Conservation (phyloP, 202 grass and related monocot genomes). For the Saccharum hybrid region DNA sequence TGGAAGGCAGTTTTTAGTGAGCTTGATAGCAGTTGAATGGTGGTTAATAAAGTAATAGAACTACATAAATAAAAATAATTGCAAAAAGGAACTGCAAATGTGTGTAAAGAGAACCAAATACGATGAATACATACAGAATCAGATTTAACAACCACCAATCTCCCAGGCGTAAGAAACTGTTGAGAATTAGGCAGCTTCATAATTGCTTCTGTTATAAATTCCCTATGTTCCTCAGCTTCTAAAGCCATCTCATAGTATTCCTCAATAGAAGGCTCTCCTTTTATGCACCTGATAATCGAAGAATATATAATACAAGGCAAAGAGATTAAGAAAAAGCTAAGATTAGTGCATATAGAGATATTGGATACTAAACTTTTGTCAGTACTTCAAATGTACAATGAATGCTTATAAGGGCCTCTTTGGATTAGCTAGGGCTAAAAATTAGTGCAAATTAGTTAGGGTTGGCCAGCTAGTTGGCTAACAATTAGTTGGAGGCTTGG, state of each 20-base stretch:
- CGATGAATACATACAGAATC: slow-evolving; percentile 62
- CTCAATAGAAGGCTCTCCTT: slow-evolving; percentile 91
- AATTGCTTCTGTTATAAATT: slow-evolving; percentile 68
- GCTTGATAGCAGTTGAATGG: neutral
- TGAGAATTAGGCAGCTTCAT: slow-evolving; percentile 63
- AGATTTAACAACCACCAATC: slow-evolving; percentile 87
- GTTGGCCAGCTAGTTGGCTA: neutral
- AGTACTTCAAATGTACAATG: neutral
- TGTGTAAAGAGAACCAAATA: slow-evolving; percentile 27
- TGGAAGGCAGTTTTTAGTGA: neutral
- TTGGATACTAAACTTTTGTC: slow-evolving; percentile 8
- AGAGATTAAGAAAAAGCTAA: slow-evolving; percentile 25
- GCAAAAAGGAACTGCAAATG: slow-evolving; percentile 13
- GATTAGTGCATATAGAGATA: slow-evolving; percentile 22
- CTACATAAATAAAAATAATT: slow-evolving; percentile 24
- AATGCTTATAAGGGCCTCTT: neutral
- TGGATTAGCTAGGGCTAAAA: neutral
- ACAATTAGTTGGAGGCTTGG: neutral
- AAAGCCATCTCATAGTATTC: slow-evolving; percentile 75
- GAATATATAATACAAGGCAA: slow-evolving; percentile 23
- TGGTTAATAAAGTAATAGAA: slow-evolving; percentile 1
- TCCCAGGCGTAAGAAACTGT: slow-evolving; percentile 81
- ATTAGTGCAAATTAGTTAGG: neutral
- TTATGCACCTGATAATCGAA: slow-evolving; percentile 76
- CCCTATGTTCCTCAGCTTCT: slow-evolving; percentile 75